Evolutionary conservation across 331 rosid genomes (phyloP), one percentile per base, ranked within the genome.

Genomic region (Malus hybrid): DNA sequence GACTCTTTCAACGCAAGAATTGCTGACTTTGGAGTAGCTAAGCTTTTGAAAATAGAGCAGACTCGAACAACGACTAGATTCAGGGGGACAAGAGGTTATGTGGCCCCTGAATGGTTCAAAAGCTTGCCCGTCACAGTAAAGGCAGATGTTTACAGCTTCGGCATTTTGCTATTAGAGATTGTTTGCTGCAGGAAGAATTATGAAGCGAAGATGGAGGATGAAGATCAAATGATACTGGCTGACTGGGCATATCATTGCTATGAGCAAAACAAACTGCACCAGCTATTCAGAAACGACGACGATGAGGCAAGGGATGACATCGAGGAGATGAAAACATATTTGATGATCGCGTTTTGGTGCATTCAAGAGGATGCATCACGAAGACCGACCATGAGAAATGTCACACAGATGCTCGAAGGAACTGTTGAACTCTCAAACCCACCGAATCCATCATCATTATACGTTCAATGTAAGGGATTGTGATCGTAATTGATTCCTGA

Each of bases 171-270:
- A 61, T 28, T 36, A 0, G 60, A 75, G 73, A 57, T 66, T 26
- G 12, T 75, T 36, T 75, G 30, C 32, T 75, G 72, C 22, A 34
- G 79, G 20, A 66, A 24, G 66, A 10, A 9, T 34, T 75, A 52
- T 16, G 32, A 22, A 16, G 30, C 28, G 1, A 16, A 66, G 66
- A 50, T 16, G 2, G 44, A 66, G 10, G 46, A 66, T 33, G 73
- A 66, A 10, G 28, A 66, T 36, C 22, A 18, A 62, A 66, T 75
- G 67, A 26, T 75, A 36, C 79, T 75, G 1, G 67, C 67, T 26
- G 46, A 66, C 10, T 75, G 79, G 73, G 79, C 58, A 18, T 66
- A 56, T 7, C 73, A 75, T 33, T 66, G 67, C 73, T 66, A 34
- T 15, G 18, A 10, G 63, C 19, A 56, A 26, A 46, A 30, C 46